A percentile compares a stretch with the other conserved stretches of the same genome.
Conservation (phyloP, 805 yeast species). For the Diddensiella transvaalensis region DNA sequence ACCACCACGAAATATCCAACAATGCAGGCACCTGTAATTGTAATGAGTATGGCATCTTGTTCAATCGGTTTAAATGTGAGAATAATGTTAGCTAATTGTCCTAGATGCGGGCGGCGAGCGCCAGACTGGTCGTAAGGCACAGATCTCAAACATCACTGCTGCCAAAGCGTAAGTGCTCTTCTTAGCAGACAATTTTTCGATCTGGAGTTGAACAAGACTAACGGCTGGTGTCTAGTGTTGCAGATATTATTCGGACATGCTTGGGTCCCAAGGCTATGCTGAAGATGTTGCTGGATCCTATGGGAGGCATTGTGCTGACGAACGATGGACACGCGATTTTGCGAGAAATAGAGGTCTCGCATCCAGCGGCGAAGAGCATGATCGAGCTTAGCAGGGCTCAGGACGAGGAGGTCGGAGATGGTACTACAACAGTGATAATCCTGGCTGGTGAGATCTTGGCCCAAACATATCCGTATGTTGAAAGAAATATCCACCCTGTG, state of each 20-base stretch:
- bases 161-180: constrained; percentile 69
- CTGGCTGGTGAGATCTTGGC: constrained; percentile 96
- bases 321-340: constrained; percentile 98
- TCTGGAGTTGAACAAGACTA: too few relatives aligned
- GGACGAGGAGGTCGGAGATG: constrained; percentile 98
- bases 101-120: constrained; percentile 78
- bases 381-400: constrained; percentile 94
- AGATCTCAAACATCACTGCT: constrained; percentile 93
- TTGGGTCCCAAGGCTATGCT: constrained; percentile 99
- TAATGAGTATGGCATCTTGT: constrained; percentile 49
- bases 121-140: constrained; percentile 96
- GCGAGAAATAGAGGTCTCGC: constrained; percentile 78
- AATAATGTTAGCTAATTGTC: constrained; percentile 1
- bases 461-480: constrained; percentile 86
- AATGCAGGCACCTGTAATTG: constrained; percentile 84
- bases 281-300: constrained; percentile 95
- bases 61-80: background rate
- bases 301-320: constrained; percentile 89
- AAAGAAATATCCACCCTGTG: constrained; percentile 95
- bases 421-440: constrained; percentile 95
- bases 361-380: constrained; percentile 98
- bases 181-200: background rate
- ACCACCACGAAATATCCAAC: constrained; percentile 7
- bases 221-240: constrained; percentile 45
- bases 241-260: constrained; percentile 96